A percentile compares a stretch with the other conserved stretches of the same genome.
phyloP scores from a whole-genome alignment of 2,329 filamentous ascomycete species.

The Alternaria tenuissima region DNA sequence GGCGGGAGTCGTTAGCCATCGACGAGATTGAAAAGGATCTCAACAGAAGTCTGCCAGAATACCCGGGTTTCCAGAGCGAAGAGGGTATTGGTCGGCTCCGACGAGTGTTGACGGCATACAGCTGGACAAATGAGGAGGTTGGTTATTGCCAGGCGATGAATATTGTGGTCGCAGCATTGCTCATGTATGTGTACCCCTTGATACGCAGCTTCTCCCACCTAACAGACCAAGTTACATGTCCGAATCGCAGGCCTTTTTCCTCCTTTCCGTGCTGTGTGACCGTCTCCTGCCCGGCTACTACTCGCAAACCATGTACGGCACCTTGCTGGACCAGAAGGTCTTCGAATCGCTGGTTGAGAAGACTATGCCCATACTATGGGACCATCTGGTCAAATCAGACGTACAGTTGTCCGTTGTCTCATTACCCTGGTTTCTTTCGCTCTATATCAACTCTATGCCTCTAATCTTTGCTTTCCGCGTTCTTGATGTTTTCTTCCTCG shows the following conservation, averaged over 20 bases:
- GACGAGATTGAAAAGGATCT: slow-evolving; percentile 99
- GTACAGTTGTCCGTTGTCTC: slow-evolving; percentile 98
- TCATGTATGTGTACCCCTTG: slow-evolving; percentile 69
- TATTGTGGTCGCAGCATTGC: slow-evolving; percentile 94
- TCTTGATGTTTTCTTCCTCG: slow-evolving; percentile 96
- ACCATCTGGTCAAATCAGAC: slow-evolving; percentile 95
- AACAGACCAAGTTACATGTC: slow-evolving; percentile 78
- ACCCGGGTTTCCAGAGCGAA: slow-evolving; percentile 95
- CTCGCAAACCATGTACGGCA: slow-evolving; percentile 99
- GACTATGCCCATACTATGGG: slow-evolving; percentile 98
- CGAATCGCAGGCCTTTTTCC: slow-evolving; percentile 92
- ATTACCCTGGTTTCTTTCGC: slow-evolving; percentile 94
- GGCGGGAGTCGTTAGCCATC: slow-evolving; percentile 90
- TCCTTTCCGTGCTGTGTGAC: slow-evolving; percentile 90
- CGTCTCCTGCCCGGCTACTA: slow-evolving; percentile 95
- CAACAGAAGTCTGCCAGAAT: slow-evolving; percentile 95
- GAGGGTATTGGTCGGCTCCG: slow-evolving; percentile 91
- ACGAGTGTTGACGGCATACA: slow-evolving; percentile 93
- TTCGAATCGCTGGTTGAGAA: slow-evolving; percentile 98
- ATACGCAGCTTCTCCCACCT: slow-evolving; percentile 26
- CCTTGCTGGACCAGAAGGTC: slow-evolving; percentile 92
- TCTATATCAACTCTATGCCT: slow-evolving; percentile 99
- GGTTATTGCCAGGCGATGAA: slow-evolving; percentile 99
- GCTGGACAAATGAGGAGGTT: slow-evolving; percentile 94
- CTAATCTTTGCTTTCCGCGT: slow-evolving; percentile 97